Evolutionary conservation across 2,329 filamentous ascomycete species (phyloP).

Genomic region (Cytospora paraplurivora): DNA sequence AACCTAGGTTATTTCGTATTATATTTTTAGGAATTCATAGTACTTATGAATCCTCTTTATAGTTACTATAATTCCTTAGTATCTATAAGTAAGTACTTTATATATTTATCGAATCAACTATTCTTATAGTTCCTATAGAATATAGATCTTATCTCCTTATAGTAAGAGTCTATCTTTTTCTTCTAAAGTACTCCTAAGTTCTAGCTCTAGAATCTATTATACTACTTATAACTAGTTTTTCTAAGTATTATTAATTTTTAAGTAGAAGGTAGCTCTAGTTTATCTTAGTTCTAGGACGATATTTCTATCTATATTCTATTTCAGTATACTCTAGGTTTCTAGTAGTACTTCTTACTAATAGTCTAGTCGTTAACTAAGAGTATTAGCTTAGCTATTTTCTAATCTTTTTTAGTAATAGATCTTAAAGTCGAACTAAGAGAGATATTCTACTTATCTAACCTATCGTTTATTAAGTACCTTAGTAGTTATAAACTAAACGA

Average conservation of each 20-base stretch:
- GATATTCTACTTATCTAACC: neutral
- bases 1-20: neutral
- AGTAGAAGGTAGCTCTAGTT: too few relatives aligned
- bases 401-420: neutral
- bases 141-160: neutral
- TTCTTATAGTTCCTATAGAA: neutral
- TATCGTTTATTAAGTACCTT: neutral
- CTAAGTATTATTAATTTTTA: neutral
- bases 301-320: neutral
- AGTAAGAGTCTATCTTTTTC: neutral
- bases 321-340: neutral
- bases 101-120: constrained; percentile 5
- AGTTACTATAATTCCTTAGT: constrained; percentile 7
- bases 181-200: neutral
- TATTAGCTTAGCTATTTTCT: neutral
- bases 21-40: neutral
- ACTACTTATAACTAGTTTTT: too few relatives aligned
- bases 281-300: neutral
- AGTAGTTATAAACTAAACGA: neutral
- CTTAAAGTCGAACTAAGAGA: neutral
- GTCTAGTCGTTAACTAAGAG: neutral
- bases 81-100: neutral
- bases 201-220: neutral
- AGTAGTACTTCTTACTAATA: neutral
- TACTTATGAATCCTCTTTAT: neutral